A percentile compares a stretch with the other conserved stretches of the same genome.
phyloP scores from a whole-genome alignment of 2,329 filamentous ascomycete species.

The Sphaceloma murrayae region DNA sequence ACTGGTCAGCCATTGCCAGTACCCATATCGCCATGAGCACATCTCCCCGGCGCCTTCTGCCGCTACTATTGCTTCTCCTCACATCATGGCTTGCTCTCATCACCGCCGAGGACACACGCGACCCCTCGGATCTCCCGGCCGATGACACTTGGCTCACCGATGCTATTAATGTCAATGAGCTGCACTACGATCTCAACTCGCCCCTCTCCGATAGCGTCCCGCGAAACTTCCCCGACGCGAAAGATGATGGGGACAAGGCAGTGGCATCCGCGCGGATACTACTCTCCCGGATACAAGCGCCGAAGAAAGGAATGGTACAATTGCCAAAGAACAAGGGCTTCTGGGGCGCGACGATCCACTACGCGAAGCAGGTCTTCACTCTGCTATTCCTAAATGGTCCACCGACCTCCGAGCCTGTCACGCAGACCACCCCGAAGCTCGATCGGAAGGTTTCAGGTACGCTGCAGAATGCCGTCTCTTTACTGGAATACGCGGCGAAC shows the following conservation, averaged over 20 bases:
- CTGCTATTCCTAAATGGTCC: slow-evolving; percentile 57
- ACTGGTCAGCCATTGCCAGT: background rate
- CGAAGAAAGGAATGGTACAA: slow-evolving; percentile 30
- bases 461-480: slow-evolving; percentile 48
- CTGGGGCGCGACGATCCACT: slow-evolving; percentile 48
- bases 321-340: slow-evolving; percentile 47
- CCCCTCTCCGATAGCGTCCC: too few relatives aligned
- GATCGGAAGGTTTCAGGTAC: slow-evolving; percentile 40
- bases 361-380: slow-evolving; percentile 52
- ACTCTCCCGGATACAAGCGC: slow-evolving; percentile 35
- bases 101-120: background rate
- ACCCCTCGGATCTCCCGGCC: too few relatives aligned
- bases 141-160: too few relatives aligned
- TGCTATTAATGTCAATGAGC: too few relatives aligned
- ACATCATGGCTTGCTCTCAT: slow-evolving; percentile 2
- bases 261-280: slow-evolving; percentile 33
- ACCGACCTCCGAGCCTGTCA: slow-evolving; percentile 34
- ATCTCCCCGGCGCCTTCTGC: slow-evolving; percentile 6
- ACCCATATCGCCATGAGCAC: slow-evolving; percentile 2
- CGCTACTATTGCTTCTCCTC: background rate
- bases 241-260: slow-evolving; percentile 28
- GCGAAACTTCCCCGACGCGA: too few relatives aligned
- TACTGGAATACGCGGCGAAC: slow-evolving; percentile 49
- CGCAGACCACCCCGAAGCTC: slow-evolving; percentile 29
- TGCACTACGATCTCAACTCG: too few relatives aligned